Evolutionary conservation across 176 grass and related monocot species (phyloP).

Genomic region (Triticum urartu): DNA sequence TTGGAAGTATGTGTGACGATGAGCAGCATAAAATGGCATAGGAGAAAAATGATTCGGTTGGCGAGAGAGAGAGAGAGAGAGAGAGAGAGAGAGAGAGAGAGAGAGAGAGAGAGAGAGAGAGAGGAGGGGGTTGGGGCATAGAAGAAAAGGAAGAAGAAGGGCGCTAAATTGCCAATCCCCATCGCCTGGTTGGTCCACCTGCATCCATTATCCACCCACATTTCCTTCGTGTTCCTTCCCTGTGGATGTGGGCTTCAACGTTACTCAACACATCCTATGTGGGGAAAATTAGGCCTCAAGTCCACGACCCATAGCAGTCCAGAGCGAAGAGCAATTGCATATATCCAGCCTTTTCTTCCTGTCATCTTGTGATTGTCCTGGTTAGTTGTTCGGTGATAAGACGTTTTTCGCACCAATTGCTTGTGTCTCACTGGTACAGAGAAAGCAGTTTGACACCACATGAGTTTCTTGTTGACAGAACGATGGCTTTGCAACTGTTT

Average conservation of each 20-base stretch:
- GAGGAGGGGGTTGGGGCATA: background rate
- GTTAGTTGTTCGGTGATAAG: background rate
- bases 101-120: too few species aligned
- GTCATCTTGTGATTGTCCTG: background rate
- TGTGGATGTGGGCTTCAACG: background rate
- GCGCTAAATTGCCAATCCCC: too few species aligned
- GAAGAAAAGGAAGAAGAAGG: too few species aligned
- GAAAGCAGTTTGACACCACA: background rate
- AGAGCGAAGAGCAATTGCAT: background rate
- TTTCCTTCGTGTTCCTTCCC: background rate
- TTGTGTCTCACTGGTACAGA: background rate
- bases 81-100: too few species aligned
- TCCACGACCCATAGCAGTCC: conserved; percentile 12
- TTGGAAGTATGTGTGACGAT: too few species aligned
- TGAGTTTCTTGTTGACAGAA: background rate
- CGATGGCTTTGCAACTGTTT: background rate
- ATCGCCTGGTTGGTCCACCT: too few species aligned
- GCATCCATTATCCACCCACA: background rate
- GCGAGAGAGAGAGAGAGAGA: too few species aligned
- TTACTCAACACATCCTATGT: too few species aligned
- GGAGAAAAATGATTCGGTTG: too few species aligned
- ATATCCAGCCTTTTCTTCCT: background rate
- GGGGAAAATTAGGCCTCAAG: too few species aligned
- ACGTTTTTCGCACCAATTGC: background rate
- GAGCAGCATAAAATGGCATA: too few species aligned